phyloP scores from a whole-genome alignment of 768 basidiomycete genomes.

The Mrakia hoshinonis region DNA sequence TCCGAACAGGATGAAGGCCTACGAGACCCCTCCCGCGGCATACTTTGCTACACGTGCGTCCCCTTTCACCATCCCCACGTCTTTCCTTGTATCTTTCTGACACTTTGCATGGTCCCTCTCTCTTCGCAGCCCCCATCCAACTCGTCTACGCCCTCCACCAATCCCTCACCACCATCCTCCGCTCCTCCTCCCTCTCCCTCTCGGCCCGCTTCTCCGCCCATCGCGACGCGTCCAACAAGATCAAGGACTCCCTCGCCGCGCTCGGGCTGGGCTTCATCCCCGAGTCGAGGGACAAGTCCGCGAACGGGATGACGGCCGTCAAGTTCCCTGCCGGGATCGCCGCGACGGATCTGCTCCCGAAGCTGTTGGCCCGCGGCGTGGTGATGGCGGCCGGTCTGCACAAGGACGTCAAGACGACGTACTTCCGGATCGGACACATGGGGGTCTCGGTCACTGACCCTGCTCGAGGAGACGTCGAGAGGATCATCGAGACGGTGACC shows the following conservation, averaged over 20 bases:
- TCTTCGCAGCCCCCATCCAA: slow-evolving; percentile 61
- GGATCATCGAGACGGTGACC: slow-evolving; percentile 57
- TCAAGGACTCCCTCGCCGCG: slow-evolving; percentile 58
- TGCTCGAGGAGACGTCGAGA: slow-evolving; percentile 65
- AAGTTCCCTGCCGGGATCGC: slow-evolving; percentile 76
- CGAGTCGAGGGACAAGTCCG: slow-evolving; percentile 52
- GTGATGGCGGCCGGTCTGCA: slow-evolving; percentile 85
- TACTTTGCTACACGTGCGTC: slow-evolving; percentile 74
- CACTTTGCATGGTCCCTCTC: not conserved
- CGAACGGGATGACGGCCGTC: slow-evolving; percentile 76
- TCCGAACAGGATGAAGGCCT: slow-evolving; percentile 68
- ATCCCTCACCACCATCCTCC: slow-evolving; percentile 65
- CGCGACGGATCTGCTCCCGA: slow-evolving; percentile 54
- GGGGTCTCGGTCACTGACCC: slow-evolving; percentile 69
- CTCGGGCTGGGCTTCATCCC: slow-evolving; percentile 72
- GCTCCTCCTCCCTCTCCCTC: slow-evolving; percentile 53
- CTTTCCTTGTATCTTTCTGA: not conserved
- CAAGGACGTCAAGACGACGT: slow-evolving; percentile 64
- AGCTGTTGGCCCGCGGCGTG: slow-evolving; percentile 47
- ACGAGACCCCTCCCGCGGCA: slow-evolving; percentile 67
- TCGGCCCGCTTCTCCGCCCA: slow-evolving; percentile 71
- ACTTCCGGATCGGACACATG: slow-evolving; percentile 94
- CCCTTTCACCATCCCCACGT: not conserved
- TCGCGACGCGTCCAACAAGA: slow-evolving; percentile 54
- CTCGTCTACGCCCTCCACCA: slow-evolving; percentile 82